Base-by-base conservation (phyloP, 2,329 filamentous ascomycete species). In the Pseudopithomyces chartarum region DNA sequence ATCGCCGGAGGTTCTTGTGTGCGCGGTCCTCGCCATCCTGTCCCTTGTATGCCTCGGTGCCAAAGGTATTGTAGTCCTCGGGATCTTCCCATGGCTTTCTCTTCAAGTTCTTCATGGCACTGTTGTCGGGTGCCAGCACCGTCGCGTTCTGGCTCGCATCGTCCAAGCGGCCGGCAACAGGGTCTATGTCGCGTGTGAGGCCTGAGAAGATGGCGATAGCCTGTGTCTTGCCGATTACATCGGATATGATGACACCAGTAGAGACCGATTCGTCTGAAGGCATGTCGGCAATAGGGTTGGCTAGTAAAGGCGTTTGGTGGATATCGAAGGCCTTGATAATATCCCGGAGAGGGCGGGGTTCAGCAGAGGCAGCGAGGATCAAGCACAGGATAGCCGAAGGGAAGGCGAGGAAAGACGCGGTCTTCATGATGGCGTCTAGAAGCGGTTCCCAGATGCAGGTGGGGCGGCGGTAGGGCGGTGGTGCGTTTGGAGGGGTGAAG, bases 61-160 rank as follows among this genome's bases (percentile, higher is more conserved):
- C 92, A 3, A 90, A 78, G 1, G 76, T 75, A 3, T 81, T 78
- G 73, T 95, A 94, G 63, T 97, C 92, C 51, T 83, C 77, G 0
- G 90, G 85, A 60, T 93, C 82, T 67, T 88, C 91, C 91, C 91
- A 96, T 0, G 93, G 93, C 75, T 97, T 98, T 51, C 89, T 83
- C 0, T 92, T 90, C 22, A 98, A 80, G 0, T 77, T 80, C 62
- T 90, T 89, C 69, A 99, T 86, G 2, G 88, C 92, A 17, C 85
- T 87, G 80, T 99, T 98, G 52, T 90, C 80, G 0, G 95, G 95
- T 5, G 93, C 94, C 2, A 98, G 85, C 22, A 98, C 87, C 2
- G 92, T 97, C 15, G 90, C 90, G 73, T 94, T 93, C 56, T 83
- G 76, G 0, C 79, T 71, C 0, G 82, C 75, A 71, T 91, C 84